Base-by-base conservation (phyloP, 2,329 filamentous ascomycete genomes). In the Lasiodiplodia gonubiensis region DNA sequence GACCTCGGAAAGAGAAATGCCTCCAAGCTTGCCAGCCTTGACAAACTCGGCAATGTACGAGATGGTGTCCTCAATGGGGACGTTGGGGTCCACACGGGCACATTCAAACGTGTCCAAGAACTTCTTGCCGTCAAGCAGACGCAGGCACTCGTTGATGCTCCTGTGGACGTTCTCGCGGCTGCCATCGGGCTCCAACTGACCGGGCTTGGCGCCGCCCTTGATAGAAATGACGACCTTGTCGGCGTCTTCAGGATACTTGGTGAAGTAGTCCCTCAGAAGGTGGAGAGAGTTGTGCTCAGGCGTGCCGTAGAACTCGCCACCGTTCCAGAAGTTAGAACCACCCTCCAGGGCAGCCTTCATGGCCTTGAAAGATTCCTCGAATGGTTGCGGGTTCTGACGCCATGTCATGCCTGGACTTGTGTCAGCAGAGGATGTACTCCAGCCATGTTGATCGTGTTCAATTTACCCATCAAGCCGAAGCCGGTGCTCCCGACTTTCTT, bases 181-280 rank as follows among this genome's bases (percentile, higher is more conserved):
- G 49, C 81, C 81, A 70, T 84, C 80, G 0, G 79, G 77, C 4
- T 61, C 72, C 68, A 81, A 66, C 21, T 70, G 69, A 5, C 78
- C 78, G 8, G 72, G 73, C 67, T 77, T 72, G 25, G 77, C 42
- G 4, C 81, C 83, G 11, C 84, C 82, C 71, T 86, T 86, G 76
- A 86, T 82, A n/a, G 77, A 81, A 21, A 86, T 70, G 11, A 84
- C 80, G n/a, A 86, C 79, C 69, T 84, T 84, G 35, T 79, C 73
- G 0, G 81, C 82, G 70, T 86, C 83, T 42, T 79, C 79, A 6
- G 84, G 84, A 69, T 86, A 83, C 70, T 82, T 80, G 30, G 78
- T 78, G 70, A 86, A 86, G 72, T 86, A 86, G 60, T 80, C 80
- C 25, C 80, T 79, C 27, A 86, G 77, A 7, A 86, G 74, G 37